Evolutionary conservation across 2,329 filamentous ascomycete species (phyloP), one percentile per base, ranked within the genome.

Genomic region (Monilinia fructigena): DNA sequence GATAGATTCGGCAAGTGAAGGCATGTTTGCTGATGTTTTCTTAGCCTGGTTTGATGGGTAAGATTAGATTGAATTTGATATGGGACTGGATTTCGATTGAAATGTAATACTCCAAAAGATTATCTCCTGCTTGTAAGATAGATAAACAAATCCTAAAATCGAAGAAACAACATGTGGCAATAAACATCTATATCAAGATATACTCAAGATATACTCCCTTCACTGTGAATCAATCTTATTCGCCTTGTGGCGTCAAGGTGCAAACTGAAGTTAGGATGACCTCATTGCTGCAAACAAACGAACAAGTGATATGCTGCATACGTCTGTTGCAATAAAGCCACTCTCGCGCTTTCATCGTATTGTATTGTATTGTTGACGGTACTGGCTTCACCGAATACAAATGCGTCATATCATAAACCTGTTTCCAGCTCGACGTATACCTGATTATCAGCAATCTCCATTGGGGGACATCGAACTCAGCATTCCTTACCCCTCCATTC

Each of bases 1-100:
- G 64, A 75, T 42, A 35, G 68, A 71, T 26, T 72, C 70, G 45
- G 72, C 16, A 55, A 75, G 26, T 26, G 74, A 74, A 69, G 74
- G 72, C 73, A 75, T 76, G 20, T 28, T 69, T 59, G 48, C 10
- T 59, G 58, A 53, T 26, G 65, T 56, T 11, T 40, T 8, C 7
- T 20, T 54, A 16, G 4, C 20, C 45, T 56, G 65, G 6, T 28
- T 61, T 65, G 35, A 4, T 61, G 5, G 18, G 3, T 47, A 1
- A 12, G 23, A 5, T 16, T 23, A 6, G 52, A 6, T n/a, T 28
- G 6, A 8, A 45, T 12, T 50, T 35, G 31, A 8, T 8, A 5
- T 35, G 5, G 5, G 31, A 8, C 5, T 26, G 4, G 31, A 53
- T 12, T 61, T 20, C 5, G 3, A 20, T 38, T 23, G 35, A 18